Evolutionary conservation across 2,329 filamentous ascomycete species (phyloP).

Genomic region (Sporothrix inflata): DNA sequence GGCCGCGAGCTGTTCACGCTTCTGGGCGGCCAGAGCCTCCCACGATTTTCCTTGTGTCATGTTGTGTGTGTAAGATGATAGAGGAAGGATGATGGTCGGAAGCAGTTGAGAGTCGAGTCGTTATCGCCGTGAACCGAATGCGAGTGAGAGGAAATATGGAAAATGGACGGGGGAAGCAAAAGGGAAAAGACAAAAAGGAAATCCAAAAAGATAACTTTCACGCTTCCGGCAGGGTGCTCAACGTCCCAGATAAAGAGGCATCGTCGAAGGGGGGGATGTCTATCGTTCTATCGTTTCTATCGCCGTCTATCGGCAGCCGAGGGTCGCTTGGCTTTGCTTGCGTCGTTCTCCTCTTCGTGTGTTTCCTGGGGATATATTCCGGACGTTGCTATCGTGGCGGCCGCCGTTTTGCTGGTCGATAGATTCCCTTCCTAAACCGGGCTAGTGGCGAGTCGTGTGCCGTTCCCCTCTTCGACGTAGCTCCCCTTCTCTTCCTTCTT

Average conservation of each 20-base stretch:
- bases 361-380: neutral
- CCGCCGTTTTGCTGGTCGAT: neutral
- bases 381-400: neutral
- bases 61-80: neutral
- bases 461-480: neutral
- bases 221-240: neutral
- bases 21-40: slow-evolving; percentile 49
- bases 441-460: slow-evolving; percentile 21
- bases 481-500: no score
- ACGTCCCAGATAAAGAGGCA: slow-evolving; percentile 12
- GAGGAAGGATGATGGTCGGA: neutral
- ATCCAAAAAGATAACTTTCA: neutral
- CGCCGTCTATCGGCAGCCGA: slow-evolving; percentile 10
- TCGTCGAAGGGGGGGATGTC: neutral
- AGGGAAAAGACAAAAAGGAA: neutral
- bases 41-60: slow-evolving; percentile 38
- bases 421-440: slow-evolving; percentile 30
- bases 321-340: neutral
- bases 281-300: neutral
- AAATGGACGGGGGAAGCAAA: neutral
- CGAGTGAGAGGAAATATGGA: neutral
- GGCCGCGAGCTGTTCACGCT: slow-evolving; percentile 47
- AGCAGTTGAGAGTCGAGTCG: neutral
- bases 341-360: neutral
- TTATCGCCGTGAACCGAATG: neutral